Conservation (phyloP, 768 basidiomycete species). For the Xerocomellus intermedius region DNA sequence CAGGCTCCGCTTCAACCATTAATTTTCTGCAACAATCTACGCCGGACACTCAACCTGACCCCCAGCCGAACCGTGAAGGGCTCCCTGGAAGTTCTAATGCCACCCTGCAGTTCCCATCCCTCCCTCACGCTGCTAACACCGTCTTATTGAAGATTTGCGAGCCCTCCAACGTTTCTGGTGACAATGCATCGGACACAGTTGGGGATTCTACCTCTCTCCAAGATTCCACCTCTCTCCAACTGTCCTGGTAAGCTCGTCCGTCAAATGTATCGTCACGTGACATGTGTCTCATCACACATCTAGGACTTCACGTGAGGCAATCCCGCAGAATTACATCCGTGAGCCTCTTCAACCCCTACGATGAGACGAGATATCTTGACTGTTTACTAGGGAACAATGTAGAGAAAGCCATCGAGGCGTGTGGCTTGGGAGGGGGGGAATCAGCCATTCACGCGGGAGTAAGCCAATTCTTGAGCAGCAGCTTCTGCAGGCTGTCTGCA, state of each 20-base stretch:
- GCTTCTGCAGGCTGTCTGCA: neutral
- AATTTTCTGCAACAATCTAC: neutral
- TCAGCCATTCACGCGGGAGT: neutral
- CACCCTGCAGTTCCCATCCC: neutral
- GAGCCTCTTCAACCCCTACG: neutral
- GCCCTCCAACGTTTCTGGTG: neutral
- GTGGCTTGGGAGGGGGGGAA: neutral
- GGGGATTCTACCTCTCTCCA: neutral
- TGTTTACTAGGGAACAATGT: neutral
- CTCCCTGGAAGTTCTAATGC: neutral
- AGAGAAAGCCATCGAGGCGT: neutral
- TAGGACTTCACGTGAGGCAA: conserved; percentile 17
- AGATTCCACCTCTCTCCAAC: neutral
- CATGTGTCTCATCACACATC: neutral
- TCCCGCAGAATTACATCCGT: conserved; percentile 37
- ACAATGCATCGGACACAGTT: neutral
- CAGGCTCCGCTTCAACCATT: neutral
- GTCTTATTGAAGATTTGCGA: neutral
- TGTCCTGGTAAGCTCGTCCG: neutral
- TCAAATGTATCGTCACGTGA: neutral
- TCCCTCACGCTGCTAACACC: neutral
- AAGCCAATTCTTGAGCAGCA: neutral
- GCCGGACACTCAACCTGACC: neutral
- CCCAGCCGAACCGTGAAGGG: neutral
- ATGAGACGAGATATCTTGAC: neutral